phyloP scores from a whole-genome alignment of 306 rosid species.

The Casuarina equisetifolia region DNA sequence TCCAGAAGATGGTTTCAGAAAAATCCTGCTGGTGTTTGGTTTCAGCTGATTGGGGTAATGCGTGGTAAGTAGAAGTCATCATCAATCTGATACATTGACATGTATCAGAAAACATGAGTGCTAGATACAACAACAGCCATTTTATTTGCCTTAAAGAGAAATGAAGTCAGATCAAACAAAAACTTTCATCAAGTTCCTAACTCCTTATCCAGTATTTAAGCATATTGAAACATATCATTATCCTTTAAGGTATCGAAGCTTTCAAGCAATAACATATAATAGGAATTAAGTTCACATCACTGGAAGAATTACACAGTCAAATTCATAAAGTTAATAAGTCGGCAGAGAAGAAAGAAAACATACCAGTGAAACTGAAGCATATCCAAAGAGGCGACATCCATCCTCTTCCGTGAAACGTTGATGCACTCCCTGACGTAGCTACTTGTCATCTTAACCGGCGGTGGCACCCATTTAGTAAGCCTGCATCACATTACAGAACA shows the following conservation, averaged over 20 bases:
- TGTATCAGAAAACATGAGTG: background rate
- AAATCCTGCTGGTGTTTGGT: background rate
- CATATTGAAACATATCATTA: background rate
- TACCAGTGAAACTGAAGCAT: constrained; percentile 99
- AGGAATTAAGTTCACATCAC: background rate
- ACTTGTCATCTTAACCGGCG: constrained; percentile 95
- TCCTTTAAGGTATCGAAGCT: background rate
- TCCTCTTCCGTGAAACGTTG: constrained; percentile 83
- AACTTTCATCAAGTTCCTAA: background rate
- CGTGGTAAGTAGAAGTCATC: background rate
- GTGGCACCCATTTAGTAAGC: constrained; percentile 98
- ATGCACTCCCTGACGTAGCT: constrained; percentile 81
- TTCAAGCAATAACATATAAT: background rate
- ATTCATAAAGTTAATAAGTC: constrained; percentile 4
- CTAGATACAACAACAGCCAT: background rate
- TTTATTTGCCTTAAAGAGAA: background rate
- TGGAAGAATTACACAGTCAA: background rate
- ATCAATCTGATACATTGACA: background rate
- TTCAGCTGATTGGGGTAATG: background rate
- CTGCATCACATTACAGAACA: constrained; percentile 49
- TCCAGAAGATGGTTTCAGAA: background rate
- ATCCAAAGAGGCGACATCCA: constrained; percentile 91
- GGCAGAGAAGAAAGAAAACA: constrained; percentile 9
- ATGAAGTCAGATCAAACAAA: background rate
- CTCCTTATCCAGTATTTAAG: background rate